These are phyloP conservation scores for Cercospora nicotianae DNA, from an alignment of 2,329 filamentous ascomycete genomes.

Conservation along the genomic window DNA sequence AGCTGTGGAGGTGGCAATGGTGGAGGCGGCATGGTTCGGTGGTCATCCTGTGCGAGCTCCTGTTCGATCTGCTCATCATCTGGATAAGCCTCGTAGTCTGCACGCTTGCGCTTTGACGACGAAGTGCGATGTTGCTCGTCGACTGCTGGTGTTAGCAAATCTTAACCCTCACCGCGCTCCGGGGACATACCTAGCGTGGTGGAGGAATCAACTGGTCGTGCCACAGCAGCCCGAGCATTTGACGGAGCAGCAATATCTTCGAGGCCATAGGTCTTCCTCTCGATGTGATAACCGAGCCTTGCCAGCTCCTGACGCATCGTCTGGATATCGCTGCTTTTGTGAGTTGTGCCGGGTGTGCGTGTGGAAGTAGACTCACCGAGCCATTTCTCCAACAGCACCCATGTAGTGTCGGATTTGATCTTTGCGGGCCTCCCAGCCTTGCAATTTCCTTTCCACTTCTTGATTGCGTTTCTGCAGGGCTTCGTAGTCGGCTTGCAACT, in stretches of 20 bases:
- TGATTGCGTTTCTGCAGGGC: slow-evolving; percentile 30
- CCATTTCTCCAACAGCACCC: slow-evolving; percentile 37
- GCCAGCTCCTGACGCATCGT: slow-evolving; percentile 32
- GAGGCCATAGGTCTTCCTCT: slow-evolving; percentile 30
- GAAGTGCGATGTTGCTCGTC: slow-evolving; percentile 26
- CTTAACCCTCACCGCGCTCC: background rate
- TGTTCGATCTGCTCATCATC: slow-evolving; percentile 20
- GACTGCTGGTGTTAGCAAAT: slow-evolving; percentile 15
- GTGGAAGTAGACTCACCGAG: slow-evolving; percentile 29
- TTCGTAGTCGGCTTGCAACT: slow-evolving; percentile 8
- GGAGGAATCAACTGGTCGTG: slow-evolving; percentile 15
- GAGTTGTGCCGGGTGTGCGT: background rate
- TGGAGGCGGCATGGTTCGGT: slow-evolving; percentile 10
- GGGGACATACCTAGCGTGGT: slow-evolving; percentile 21
- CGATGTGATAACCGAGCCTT: slow-evolving; percentile 35
- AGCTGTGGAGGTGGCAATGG: slow-evolving; percentile 7
- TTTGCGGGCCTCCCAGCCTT: slow-evolving; percentile 38
- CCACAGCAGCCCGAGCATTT: background rate
- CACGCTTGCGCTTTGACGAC: slow-evolving; percentile 38
- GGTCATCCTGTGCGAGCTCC: background rate
- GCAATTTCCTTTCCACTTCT: slow-evolving; percentile 31
- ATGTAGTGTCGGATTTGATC: slow-evolving; percentile 41
- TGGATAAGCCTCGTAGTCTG: slow-evolving; percentile 23
- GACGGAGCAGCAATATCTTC: slow-evolving; percentile 6
- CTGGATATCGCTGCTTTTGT: slow-evolving; percentile 33